A percentile compares a stretch with the other conserved stretches of the same genome.
Conservation (phyloP, 129 eudicot genomes). For the Saussurea involucrata region DNA sequence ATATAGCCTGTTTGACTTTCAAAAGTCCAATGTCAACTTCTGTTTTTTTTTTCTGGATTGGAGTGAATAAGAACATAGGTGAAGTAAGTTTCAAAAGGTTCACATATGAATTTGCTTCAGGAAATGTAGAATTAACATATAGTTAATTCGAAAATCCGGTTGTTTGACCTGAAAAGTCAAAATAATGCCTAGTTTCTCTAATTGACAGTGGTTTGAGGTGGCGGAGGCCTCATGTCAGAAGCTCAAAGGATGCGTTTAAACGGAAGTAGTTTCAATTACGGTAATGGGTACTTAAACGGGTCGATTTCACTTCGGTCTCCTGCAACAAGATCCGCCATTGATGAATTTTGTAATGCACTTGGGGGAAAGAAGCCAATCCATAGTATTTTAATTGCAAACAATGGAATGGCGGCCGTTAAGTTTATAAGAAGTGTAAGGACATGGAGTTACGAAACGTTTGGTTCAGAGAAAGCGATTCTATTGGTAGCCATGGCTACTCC, state of each 20-base stretch:
- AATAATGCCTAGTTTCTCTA: background rate
- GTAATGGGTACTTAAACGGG: conserved; percentile 53
- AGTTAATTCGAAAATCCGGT: background rate
- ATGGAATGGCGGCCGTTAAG: conserved; percentile 99
- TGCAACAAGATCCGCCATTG: conserved; percentile 55
- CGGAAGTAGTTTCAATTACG: conserved; percentile 30
- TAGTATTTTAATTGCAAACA: conserved; percentile 90
- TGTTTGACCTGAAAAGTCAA: conserved; percentile 21
- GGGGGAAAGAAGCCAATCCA: conserved; percentile 82
- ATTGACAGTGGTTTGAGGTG: conserved; percentile 36
- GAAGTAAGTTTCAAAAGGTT: background rate
- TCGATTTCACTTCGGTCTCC: conserved; percentile 58
- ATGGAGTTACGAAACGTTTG: conserved; percentile 97
- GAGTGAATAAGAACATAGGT: background rate
- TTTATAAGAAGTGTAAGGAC: conserved; percentile 93
- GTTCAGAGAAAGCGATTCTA: conserved; percentile 87
- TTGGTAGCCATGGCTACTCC: conserved; percentile 99
- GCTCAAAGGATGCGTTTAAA: conserved; percentile 55
- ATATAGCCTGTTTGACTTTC: background rate
- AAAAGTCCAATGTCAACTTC: background rate
- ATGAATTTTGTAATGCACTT: conserved; percentile 81
- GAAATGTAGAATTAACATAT: background rate
- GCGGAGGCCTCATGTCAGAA: conserved; percentile 54
- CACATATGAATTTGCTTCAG: background rate
- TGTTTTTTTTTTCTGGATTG: background rate